These are phyloP conservation scores for Nakazawaea ishiwadae DNA, from an alignment of 805 yeast species.

Conservation along the genomic window DNA sequence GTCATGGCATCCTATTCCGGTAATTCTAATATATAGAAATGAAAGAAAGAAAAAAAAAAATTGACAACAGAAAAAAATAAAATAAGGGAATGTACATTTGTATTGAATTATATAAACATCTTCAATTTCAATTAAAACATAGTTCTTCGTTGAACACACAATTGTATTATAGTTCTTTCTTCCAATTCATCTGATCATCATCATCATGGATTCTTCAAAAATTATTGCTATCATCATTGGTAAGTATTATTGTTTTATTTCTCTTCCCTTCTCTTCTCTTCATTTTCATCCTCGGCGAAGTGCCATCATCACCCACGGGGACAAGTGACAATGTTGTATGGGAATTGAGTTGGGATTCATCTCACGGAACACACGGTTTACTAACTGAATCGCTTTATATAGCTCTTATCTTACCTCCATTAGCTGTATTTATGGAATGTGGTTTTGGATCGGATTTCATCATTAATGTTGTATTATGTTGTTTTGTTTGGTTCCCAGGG, in stretches of 20 bases:
- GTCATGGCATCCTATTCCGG: background rate
- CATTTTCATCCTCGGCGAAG: no score
- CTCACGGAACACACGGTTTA: background rate
- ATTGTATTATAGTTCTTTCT: no score
- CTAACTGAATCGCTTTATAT: background rate
- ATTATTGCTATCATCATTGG: constrained; percentile 19
- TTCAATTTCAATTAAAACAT: no score
- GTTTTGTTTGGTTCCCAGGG: constrained; percentile 73
- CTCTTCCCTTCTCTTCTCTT: background rate
- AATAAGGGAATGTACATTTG: no score
- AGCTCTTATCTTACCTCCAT: constrained; percentile 69
- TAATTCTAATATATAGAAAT: background rate
- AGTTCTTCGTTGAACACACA: no score
- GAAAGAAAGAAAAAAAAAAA: background rate
- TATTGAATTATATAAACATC: no score
- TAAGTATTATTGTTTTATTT: constrained; percentile 14
- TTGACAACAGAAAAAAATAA: no score
- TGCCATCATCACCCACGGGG: no score
- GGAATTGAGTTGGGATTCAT: background rate
- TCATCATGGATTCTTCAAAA: constrained; percentile 12
- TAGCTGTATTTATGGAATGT: constrained; percentile 66
- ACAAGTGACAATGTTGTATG: background rate
- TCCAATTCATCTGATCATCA: background rate
- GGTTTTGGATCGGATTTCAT: constrained; percentile 64
- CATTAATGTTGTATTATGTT: constrained; percentile 59